Conservation (phyloP, 140 eudicot species). For the Oenanthe javanica region DNA sequence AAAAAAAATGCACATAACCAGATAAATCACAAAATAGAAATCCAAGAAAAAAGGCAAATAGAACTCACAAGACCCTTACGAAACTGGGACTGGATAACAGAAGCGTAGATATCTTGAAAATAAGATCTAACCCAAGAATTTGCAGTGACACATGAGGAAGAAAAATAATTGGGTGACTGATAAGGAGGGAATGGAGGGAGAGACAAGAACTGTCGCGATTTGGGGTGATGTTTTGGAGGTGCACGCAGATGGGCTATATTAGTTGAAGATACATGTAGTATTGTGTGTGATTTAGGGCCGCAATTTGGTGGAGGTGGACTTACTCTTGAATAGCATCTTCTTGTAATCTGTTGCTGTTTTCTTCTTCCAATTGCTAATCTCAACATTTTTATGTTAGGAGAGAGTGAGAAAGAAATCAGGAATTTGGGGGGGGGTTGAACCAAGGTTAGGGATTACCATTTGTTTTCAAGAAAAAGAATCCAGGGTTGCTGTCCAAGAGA, state of each 20-base stretch:
- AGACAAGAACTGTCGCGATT: conserved; percentile 77
- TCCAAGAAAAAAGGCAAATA: neutral
- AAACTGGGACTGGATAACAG: neutral
- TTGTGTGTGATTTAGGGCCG: neutral
- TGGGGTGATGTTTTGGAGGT: conserved; percentile 44
- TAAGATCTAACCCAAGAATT: neutral
- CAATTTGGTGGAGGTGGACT: neutral
- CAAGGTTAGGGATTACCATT: no score
- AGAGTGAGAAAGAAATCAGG: no score
- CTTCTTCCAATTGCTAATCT: no score
- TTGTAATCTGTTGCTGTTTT: no score
- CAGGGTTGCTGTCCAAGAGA: no score
- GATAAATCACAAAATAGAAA: neutral
- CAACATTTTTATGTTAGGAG: no score
- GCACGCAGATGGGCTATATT: conserved; percentile 54
- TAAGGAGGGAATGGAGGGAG: conserved; percentile 72
- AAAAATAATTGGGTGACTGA: conserved; percentile 17
- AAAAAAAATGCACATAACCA: neutral
- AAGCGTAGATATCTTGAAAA: neutral
- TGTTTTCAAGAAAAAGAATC: no score
- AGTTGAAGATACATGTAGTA: conserved; percentile 40
- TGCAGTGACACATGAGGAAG: neutral
- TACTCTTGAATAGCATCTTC: neutral
- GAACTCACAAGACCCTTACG: neutral
- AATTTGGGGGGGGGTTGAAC: no score